Evolutionary conservation across 176 grass and related monocot genomes (phyloP).

Genomic region (Oryza coarctata): DNA sequence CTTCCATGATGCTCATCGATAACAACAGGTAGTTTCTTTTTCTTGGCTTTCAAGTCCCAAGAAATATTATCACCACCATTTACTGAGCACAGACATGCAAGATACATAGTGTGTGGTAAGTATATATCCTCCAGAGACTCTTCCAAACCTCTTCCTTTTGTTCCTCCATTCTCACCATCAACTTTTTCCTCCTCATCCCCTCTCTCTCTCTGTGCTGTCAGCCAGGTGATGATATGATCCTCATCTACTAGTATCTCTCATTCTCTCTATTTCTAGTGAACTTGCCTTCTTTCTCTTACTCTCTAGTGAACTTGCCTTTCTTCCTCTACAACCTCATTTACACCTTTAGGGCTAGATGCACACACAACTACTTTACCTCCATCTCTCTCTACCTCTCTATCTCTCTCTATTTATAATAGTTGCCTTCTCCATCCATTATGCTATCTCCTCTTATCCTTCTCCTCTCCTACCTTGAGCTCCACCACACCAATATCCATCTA

Average conservation of each 20-base stretch:
- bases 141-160: conserved; percentile 35
- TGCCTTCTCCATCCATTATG: conserved; percentile 29
- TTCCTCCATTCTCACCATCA: conserved; percentile 24
- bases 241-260: neutral
- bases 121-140: neutral
- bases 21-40: conserved; percentile 5
- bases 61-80: conserved; percentile 40
- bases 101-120: neutral
- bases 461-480: conserved; percentile 37
- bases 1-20: conserved; percentile 28
- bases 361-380: conserved; percentile 34
- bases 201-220: conserved; percentile 19
- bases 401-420: conserved; percentile 47
- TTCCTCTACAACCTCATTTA: conserved; percentile 47
- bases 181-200: conserved; percentile 9
- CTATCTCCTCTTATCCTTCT: conserved; percentile 9
- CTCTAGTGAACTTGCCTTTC: conserved; percentile 55
- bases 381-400: neutral
- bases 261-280: neutral
- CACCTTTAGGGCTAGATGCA: conserved; percentile 55
- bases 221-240: conserved; percentile 46
- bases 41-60: conserved; percentile 45
- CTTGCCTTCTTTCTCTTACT: neutral
- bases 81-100: conserved; percentile 6
- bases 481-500: neutral